Conservation (phyloP, 257 asterid genomes). For the Cinchona pubescens region DNA sequence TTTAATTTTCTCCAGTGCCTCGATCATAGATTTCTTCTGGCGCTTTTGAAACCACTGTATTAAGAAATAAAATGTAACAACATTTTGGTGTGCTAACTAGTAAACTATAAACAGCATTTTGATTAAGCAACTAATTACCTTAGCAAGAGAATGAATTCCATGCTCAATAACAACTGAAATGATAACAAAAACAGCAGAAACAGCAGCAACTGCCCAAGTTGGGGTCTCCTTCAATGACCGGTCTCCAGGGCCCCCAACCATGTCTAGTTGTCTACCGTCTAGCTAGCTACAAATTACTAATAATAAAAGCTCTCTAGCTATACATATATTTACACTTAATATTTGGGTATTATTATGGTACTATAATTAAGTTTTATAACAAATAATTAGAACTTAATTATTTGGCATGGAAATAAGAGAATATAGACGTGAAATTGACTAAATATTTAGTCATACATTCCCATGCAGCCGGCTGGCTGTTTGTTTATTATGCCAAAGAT, state of each 20-base stretch:
- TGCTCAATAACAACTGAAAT: conserved; percentile 63
- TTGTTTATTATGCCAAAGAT: background rate
- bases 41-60: conserved; percentile 63
- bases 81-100: background rate
- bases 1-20: conserved; percentile 70
- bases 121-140: conserved; percentile 45
- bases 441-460: background rate
- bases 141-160: conserved; percentile 59
- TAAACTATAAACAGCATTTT: no score
- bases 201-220: conserved; percentile 83
- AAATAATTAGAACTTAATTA: background rate
- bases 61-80: background rate
- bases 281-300: no score
- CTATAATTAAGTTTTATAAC: no score
- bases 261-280: no score
- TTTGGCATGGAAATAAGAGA: no score
- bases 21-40: conserved; percentile 57
- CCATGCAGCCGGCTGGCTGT: conserved; percentile 11
- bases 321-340: no score
- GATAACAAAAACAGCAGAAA: conserved; percentile 55
- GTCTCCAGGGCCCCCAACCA: conserved; percentile 33
- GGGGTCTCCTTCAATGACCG: conserved; percentile 69
- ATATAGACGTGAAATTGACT: background rate
- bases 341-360: no score
- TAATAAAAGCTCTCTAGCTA: no score